phyloP scores from a whole-genome alignment of 2,329 filamentous ascomycete species.

The Pseudogymnoascus sp. region DNA sequence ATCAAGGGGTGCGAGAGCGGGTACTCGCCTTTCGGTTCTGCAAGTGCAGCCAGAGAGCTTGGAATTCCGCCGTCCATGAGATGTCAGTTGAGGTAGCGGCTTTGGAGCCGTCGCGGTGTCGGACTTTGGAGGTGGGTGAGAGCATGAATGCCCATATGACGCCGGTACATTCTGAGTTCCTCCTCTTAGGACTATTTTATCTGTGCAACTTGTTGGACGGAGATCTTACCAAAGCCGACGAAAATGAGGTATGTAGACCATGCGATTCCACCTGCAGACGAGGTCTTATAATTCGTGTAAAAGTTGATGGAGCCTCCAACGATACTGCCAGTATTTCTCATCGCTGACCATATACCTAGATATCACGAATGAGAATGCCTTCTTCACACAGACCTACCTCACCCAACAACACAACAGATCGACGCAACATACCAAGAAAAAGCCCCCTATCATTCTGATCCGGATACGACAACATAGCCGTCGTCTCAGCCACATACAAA shows the following conservation, averaged over 20 bases:
- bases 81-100: constrained; percentile 19
- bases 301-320: constrained; percentile 31
- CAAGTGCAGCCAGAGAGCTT: constrained; percentile 19
- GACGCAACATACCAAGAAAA: constrained; percentile 20
- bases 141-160: constrained; percentile 27
- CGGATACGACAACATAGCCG: constrained; percentile 32
- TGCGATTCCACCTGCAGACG: constrained; percentile 22
- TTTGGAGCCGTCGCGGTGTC: constrained; percentile 21
- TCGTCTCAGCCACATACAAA: constrained; percentile 30
- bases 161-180: constrained; percentile 13
- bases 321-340: constrained; percentile 28
- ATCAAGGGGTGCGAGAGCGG: not conserved
- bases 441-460: constrained; percentile 28
- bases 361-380: not conserved
- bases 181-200: not conserved
- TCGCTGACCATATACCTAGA: constrained; percentile 26
- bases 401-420: no score
- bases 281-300: constrained; percentile 20
- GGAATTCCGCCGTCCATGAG: constrained; percentile 20
- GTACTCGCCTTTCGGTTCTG: constrained; percentile 23
- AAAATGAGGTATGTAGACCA: constrained; percentile 28
- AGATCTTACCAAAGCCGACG: constrained; percentile 22
- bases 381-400: not conserved
- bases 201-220: not conserved
- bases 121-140: constrained; percentile 21